Conservation (phyloP, 176 grass and related monocot genomes). For the Leersia perrieri region DNA sequence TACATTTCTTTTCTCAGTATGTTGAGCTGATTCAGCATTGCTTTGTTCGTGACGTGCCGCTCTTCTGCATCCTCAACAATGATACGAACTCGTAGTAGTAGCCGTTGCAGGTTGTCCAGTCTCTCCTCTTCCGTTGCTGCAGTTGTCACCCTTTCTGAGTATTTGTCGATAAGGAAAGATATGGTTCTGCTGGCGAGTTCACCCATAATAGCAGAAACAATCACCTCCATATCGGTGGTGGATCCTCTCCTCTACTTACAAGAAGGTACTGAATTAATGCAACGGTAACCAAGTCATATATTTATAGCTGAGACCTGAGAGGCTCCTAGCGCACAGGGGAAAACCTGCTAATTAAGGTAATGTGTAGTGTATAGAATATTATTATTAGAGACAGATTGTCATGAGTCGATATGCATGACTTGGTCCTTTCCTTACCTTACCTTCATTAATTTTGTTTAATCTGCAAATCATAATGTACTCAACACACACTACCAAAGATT, state of each 20-base stretch:
- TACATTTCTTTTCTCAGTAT: background rate
- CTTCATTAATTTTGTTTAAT: too few relatives aligned
- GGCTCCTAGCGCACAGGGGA: background rate
- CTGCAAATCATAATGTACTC: too few relatives aligned
- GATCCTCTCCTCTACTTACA: background rate
- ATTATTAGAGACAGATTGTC: too few relatives aligned
- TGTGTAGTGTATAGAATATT: background rate
- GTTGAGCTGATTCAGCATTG: background rate
- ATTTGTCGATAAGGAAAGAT: background rate
- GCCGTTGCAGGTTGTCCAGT: background rate
- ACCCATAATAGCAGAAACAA: background rate
- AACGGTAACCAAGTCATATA: background rate
- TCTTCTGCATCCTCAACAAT: conserved; percentile 1
- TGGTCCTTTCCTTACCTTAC: too few relatives aligned
- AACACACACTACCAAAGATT: too few relatives aligned
- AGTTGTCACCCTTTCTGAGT: background rate
- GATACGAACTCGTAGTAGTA: background rate
- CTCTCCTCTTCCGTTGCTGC: background rate
- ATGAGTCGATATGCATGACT: too few relatives aligned
- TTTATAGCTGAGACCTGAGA: background rate
- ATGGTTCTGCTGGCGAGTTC: background rate
- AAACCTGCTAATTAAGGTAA: background rate
- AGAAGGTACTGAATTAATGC: background rate
- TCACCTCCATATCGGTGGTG: background rate
- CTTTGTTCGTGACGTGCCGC: background rate